Base-by-base conservation (phyloP, 257 asterid genomes). In the Salvia splendens region DNA sequence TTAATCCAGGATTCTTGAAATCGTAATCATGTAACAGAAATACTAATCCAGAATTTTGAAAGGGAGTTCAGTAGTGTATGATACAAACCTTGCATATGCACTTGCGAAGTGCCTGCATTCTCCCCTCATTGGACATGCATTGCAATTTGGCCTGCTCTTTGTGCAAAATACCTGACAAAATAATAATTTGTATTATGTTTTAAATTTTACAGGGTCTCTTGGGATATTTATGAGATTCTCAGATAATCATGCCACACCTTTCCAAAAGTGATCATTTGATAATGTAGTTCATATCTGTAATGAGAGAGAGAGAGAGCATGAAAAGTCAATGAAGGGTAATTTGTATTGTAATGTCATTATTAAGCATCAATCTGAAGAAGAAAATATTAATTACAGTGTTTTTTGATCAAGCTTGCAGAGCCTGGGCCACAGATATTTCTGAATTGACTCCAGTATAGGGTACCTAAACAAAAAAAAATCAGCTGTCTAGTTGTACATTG, bases 51-150 rank as follows among this genome's bases (percentile, higher is more conserved):
- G 36, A 54, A 57, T 42, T 16, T 54, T 61, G 14, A 51, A 33
- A 60, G 33, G 65, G 62, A 33, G 33, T 57, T 54, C 54, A 72
- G 32, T 16, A 58, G 32, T 58, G 35, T 50, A 64, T 33, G 53
- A 69, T 58, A 67, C 69, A 62, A 40, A 91, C 96, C 97, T 83
- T 69, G 93, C 89, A 73, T 80, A 84, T 56, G 91, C 88, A 61
- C 93, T 88, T 1, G 97, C 89, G 48, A 78, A 88, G 72, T 91
- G 96, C 73, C 84, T 82, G 77, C 97, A 91, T 67, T 87, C 93
- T 54, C 79, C 91, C 77, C 84, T 86, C 93, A 88, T 80, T 6
- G 96, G 97, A 74, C 91, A 91, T 48, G 89, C 93, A 73, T 86
- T 79, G 78, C 97, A 91, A 62, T 86, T 91, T 52, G 96, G 97